These are phyloP conservation scores for Euptelea pleiosperma DNA, from an alignment of 164 flowering plant genomes.

Conservation along the genomic window DNA sequence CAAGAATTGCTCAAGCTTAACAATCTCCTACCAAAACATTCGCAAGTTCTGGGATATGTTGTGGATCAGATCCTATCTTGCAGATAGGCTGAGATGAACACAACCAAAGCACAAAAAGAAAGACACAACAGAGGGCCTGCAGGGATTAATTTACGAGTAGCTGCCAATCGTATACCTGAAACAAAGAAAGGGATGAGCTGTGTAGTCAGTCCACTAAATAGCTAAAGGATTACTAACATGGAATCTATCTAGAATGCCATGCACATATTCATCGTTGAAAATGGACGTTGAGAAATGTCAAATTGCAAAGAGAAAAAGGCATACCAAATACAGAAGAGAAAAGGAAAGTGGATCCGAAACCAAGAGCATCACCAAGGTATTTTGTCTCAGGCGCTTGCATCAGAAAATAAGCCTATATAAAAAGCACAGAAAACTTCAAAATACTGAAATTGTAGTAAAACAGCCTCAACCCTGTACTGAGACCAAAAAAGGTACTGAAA, in stretches of 20 bases:
- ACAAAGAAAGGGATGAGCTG: not conserved
- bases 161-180: constrained; percentile 46
- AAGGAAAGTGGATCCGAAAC: constrained; percentile 46
- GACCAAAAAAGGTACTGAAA: too few species aligned
- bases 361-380: constrained; percentile 41
- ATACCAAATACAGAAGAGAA: constrained; percentile 49
- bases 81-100: constrained; percentile 39
- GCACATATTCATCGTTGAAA: too few species aligned
- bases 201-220: not conserved
- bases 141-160: constrained; percentile 35
- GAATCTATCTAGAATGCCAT: too few species aligned
- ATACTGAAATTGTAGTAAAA: not conserved
- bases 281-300: not conserved
- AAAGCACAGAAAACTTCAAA: too few species aligned
- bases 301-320: constrained; percentile 4
- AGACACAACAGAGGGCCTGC: constrained; percentile 33
- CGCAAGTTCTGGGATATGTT: not conserved
- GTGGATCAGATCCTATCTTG: constrained; percentile 22
- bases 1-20: too few species aligned
- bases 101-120: constrained; percentile 31
- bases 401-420: constrained; percentile 40
- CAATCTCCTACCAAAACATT: too few species aligned
- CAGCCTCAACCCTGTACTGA: too few species aligned
- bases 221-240: too few species aligned
- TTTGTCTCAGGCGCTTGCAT: constrained; percentile 44